Base-by-base conservation (phyloP, 192 early-diverging fungal genomes). In the Radiomyces spectabilis region DNA sequence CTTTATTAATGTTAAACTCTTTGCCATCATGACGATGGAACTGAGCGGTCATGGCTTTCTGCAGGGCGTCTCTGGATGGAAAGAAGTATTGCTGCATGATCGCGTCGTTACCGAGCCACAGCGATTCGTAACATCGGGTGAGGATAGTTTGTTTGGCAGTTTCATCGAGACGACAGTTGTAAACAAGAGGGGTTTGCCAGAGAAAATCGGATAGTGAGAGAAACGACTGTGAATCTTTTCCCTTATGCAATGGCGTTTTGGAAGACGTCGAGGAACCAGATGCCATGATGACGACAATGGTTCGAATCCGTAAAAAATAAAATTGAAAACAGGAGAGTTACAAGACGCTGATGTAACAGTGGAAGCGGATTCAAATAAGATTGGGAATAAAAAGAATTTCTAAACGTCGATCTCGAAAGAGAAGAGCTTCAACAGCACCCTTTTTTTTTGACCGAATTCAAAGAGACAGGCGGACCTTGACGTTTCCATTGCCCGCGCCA, bases 101-200 rank as follows among this genome's bases (percentile, higher is more conserved):
- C 9, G 56, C 40, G 41, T 66, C 56, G 24, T 75, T 61, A 54
- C 72, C 57, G 34, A 65, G 53, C 72, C 72, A 78, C 31, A 78
- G 56, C 0, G 63, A 31, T 13, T 64, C 64, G 41, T 78, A 78
- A 31, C 71, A 71, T 22, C 61, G 59, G 18, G 55, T 52, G 34
- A 69, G 59, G 54, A 78, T 72, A 34, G 65, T 55, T 39, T 68
- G 60, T 40, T 69, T 65, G 13, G 76, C 68, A 4, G 43, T n/a
- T 35, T 78, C 69, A 33, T 47, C 60, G 42, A 78, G 55, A 2
- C 39, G 24, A 40, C 65, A 72, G 55, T 69, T 59, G 53, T 70
- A 78, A 46, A 65, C 51, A 35, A 62, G 30, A 41, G 60, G 60
- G 8, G 60, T 38, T 15, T 55, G 33, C 60, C 60, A 62, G 9